Base-by-base conservation (phyloP, 768 basidiomycete genomes). In the Pleurotus salmoneostramineus region DNA sequence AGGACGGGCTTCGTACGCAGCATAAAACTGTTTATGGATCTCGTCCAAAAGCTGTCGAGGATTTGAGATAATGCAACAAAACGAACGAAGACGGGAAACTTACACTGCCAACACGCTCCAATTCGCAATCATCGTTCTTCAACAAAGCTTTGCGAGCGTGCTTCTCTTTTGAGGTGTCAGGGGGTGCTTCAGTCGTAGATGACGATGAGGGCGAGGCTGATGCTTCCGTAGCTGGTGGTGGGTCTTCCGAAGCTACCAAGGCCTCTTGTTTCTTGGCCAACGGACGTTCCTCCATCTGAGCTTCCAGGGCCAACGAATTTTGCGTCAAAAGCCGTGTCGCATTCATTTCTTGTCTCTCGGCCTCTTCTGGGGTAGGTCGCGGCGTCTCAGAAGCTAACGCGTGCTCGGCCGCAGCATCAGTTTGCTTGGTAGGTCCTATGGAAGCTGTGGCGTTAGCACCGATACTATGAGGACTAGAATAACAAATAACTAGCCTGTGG, bases 231-330 rank as follows among this genome's bases (percentile, higher is more conserved):
- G 63, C 6, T 56, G 63, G 62, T 61, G 62, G 64, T 32, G 63
- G 71, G 40, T 67, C 70, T 0, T 66, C 68, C 55, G 65, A 69
- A 36, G 73, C 78, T 60, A 81, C 84, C 31, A 90, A 74, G 61
- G 84, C 83, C 67, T 94, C 91, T 69, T 95, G 93, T 71, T 87
- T 86, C 77, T 89, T 94, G 12, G 91, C 93, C 56, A 96, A 70
- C 6, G 94, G 94, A 36, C 94, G 80, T 61, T 91, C 87, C 66
- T 93, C 90, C 3, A 94, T 79, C 61, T 95, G 90, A 34, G 88
- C 88, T 65, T 94, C 93, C 15, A 95, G 77, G 6, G 86, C 87
- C 50, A 89, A 77, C 5, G 85, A 83, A 59, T 94, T 93, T 62
- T 82, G 79, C 21, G 83, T 79, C 32, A 92, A 69, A 68, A 91